Evolutionary conservation across 768 basidiomycete species (phyloP), one percentile per base, ranked within the genome.

Genomic region (Russula virescens): DNA sequence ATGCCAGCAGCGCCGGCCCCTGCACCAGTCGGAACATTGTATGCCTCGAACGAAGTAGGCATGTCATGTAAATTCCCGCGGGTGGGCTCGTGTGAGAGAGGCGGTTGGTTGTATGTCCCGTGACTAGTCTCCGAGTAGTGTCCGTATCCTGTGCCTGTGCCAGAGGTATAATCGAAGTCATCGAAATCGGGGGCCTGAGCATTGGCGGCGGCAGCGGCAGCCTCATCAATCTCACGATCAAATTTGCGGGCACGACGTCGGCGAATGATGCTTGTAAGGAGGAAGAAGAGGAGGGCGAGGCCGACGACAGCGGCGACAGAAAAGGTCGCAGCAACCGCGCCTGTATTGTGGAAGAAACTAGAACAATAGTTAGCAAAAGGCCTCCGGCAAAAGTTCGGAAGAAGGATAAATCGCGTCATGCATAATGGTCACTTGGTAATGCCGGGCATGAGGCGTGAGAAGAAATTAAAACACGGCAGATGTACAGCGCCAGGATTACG

Each of bases 181-280:
- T 84, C 83, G 62, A 80, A 79, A 67, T 70, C 67, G 14, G 83
- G 83, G 0, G 80, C 76, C 21, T 76, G 66, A 1, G 79, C 73
- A 0, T 81, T 82, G 0, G 78, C 79, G 0, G 88, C 88, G 61
- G 83, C 85, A 3, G 80, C 81, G 0, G 88, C 87, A 0, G 88
- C 89, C 53, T 84, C 84, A 16, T 82, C 84, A 45, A 89, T 83
- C 56, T 91, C 89, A n/a, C 79, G 78, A 70, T 91, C 89, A 68
- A 89, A 86, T 47, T 80, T 77, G 63, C 77, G 72, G 3, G 83
- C 84, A 1, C 86, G 83, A 8, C 85, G 84, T 0, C 88, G 82
- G 10, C 88, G 85, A 66, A 88, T 63, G 63, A 73, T 73, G 61
- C 79, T 83, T 42, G 81, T 79, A 50, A 75, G 76, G 63, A 90